Evolutionary conservation across 2,329 filamentous ascomycete genomes (phyloP).

Genomic region (Fonsecaea monophora): DNA sequence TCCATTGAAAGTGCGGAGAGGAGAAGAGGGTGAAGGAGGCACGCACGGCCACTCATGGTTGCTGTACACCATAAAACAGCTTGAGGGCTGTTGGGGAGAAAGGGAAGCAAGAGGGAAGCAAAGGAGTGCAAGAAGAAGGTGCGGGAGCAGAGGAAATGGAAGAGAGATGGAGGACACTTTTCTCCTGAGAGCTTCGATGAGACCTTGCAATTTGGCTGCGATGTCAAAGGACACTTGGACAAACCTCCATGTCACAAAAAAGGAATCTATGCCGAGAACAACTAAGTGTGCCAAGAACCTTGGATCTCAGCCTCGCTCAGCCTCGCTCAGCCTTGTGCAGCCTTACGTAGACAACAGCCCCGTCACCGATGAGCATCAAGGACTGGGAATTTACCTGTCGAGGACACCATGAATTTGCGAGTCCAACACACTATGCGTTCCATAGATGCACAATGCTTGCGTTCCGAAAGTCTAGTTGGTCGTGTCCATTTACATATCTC

Average conservation of each 20-base stretch:
- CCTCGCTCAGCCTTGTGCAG: background rate
- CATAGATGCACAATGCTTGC: background rate
- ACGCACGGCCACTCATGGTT: slow-evolving; percentile 38
- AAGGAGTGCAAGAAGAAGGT: slow-evolving; percentile 2
- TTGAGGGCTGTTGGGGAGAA: slow-evolving; percentile 10
- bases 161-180: slow-evolving; percentile 11
- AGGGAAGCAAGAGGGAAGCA: slow-evolving; percentile 6
- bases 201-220: slow-evolving; percentile 12
- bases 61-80: slow-evolving; percentile 21
- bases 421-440: background rate
- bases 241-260: background rate
- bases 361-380: background rate
- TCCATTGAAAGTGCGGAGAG: slow-evolving; percentile 24
- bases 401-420: background rate
- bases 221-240: slow-evolving; percentile 24
- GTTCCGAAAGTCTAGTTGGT: background rate
- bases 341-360: background rate
- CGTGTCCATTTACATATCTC: background rate
- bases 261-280: slow-evolving; percentile 16
- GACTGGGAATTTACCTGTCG: background rate
- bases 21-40: slow-evolving; percentile 5
- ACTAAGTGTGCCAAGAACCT: background rate
- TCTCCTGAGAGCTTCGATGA: slow-evolving; percentile 23
- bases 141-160: slow-evolving; percentile 2
- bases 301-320: background rate